These are phyloP conservation scores for Acer saccharum DNA, from an alignment of 345 rosid species.

Conservation along the genomic window DNA sequence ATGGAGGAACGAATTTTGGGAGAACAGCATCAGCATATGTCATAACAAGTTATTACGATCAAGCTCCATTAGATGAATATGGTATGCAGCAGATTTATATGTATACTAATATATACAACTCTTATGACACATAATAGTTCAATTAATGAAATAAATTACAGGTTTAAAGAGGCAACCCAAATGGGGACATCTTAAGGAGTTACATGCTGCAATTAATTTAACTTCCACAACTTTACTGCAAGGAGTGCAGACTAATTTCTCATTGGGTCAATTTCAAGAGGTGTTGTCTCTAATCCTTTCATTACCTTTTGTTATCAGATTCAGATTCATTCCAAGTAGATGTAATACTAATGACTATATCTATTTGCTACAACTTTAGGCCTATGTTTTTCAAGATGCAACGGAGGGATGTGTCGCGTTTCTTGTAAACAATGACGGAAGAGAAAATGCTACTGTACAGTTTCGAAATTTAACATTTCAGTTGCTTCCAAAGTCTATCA, in stretches of 20 bases:
- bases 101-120: not conserved
- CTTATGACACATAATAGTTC: not conserved
- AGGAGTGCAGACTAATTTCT: conserved; percentile 52
- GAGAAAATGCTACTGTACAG: conserved; percentile 32
- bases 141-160: conserved; percentile 18
- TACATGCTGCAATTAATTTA: conserved; percentile 63
- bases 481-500: conserved; percentile 67
- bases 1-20: conserved; percentile 97
- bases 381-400: conserved; percentile 62
- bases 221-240: conserved; percentile 54
- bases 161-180: conserved; percentile 83
- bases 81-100: conserved; percentile 42
- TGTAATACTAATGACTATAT: not conserved
- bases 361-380: conserved; percentile 29
- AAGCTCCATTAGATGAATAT: conserved; percentile 91
- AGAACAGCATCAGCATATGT: conserved; percentile 69
- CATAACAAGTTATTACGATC: conserved; percentile 77
- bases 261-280: conserved; percentile 65
- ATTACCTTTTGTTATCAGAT: not conserved
- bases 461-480: conserved; percentile 48
- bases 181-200: conserved; percentile 79
- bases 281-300: conserved; percentile 23
- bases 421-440: conserved; percentile 60
- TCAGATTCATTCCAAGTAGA: not conserved
- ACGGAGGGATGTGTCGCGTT: conserved; percentile 69